Percentiles rank a stretch among this genome's conserved stretches.
phyloP scores from a whole-genome alignment of 2,329 filamentous ascomycete genomes.

The Sporothrix brasiliensis region DNA sequence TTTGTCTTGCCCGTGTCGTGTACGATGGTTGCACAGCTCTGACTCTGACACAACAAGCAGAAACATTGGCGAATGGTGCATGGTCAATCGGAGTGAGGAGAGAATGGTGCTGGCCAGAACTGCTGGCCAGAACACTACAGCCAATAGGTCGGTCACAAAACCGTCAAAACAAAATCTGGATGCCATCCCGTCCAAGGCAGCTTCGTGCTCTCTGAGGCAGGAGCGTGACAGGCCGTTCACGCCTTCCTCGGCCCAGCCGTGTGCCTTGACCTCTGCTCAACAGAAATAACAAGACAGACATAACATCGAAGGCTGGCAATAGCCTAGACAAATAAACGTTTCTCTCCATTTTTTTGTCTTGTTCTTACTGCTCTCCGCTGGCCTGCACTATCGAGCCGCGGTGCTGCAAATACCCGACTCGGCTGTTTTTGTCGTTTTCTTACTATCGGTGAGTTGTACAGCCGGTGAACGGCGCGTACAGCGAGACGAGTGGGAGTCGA shows the following conservation, averaged over 20 bases:
- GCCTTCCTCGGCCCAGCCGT: neutral
- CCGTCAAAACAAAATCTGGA: neutral
- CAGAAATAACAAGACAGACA: neutral
- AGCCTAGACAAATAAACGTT: neutral
- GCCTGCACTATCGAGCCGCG: constrained; percentile 30
- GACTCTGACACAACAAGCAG: neutral
- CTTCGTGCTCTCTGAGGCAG: neutral
- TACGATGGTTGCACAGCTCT: constrained; percentile 15
- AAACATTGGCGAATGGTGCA: neutral
- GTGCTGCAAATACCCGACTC: constrained; percentile 36
- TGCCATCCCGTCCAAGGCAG: neutral
- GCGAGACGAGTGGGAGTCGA: neutral
- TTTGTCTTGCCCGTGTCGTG: neutral
- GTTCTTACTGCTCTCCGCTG: neutral
- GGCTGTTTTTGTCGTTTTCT: constrained; percentile 34
- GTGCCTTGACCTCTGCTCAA: neutral
- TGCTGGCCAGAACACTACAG: neutral
- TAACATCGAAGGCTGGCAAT: neutral
- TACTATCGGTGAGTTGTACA: neutral
- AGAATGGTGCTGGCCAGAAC: neutral
- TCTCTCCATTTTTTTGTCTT: neutral
- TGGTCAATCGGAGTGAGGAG: neutral
- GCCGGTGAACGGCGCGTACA: neutral
- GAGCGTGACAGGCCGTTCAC: neutral
- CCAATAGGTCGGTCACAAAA: neutral